phyloP scores from a whole-genome alignment of 108 stramenopile species.

The Nitzschia inconspicua region DNA sequence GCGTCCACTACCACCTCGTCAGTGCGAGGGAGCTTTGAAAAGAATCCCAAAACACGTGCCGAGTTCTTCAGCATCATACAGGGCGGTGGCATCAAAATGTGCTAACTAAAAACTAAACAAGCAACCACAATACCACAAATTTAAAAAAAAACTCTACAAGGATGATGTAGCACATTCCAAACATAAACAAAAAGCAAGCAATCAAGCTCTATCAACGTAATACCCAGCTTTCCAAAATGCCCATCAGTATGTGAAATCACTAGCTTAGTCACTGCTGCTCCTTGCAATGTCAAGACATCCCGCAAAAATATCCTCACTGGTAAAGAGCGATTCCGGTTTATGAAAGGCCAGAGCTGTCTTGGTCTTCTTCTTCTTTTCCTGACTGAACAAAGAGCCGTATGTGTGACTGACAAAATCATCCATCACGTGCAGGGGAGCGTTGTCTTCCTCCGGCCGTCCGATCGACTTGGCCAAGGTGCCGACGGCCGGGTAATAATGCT shows the following conservation, averaged over 20 bases:
- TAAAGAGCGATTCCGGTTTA: constrained; percentile 59
- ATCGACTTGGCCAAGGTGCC: constrained; percentile 75
- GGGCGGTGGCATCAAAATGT: constrained; percentile 40
- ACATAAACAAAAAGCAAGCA: no score
- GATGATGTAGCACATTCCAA: neutral
- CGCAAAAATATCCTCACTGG: constrained; percentile 57
- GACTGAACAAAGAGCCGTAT: constrained; percentile 84
- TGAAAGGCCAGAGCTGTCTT: constrained; percentile 69
- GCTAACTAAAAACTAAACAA: constrained; percentile 1
- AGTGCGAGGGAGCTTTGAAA: constrained; percentile 90
- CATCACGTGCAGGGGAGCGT: constrained; percentile 61
- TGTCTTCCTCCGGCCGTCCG: constrained; percentile 57
- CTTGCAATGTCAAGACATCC: constrained; percentile 21
- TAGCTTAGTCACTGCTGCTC: neutral
- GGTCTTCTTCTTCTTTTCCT: constrained; percentile 51
- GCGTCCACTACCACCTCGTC: constrained; percentile 89
- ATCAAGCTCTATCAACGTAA: no score
- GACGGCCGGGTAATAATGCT: constrained; percentile 87
- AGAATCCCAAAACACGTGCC: constrained; percentile 82
- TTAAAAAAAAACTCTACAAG: neutral
- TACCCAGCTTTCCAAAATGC: no score
- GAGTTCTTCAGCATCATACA: constrained; percentile 95
- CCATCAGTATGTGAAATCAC: no score
- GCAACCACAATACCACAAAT: neutral
- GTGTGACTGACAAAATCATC: constrained; percentile 80